Evolutionary conservation across 2,329 filamentous ascomycete genomes (phyloP), one percentile per base, ranked within the genome.

Genomic region (Fusarium sp.): DNA sequence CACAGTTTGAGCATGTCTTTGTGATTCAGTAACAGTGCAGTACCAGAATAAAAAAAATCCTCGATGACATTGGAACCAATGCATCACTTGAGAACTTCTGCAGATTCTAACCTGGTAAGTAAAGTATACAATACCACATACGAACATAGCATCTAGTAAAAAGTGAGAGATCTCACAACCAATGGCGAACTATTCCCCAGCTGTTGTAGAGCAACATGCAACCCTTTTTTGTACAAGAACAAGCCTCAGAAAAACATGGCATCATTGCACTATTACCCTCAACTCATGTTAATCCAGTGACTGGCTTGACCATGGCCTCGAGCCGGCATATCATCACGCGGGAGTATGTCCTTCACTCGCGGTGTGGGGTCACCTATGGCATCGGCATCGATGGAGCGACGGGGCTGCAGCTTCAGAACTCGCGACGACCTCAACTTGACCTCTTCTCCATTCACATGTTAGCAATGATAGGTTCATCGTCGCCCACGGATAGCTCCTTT

Each of bases 391-490:
- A 65, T 53, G 53, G 30, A 58, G 47, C 45, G 40, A 46, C 23
- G 47, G 51, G 43, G 40, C 39, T 56, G 71, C 56, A 59, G 62
- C 63, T 60, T 68, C 53, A 68, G 19, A 46, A 47, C 62, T 70
- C 51, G 50, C 53, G 48, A 53, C 48, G 58, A 59, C 54, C 58
- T 56, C 59, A 64, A 73, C 40, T 63, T 61, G 54, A 35, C 48
- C 71, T 63, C 63, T 74, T 70, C 50, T 65, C 37, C 50, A 63
- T 66, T 72, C 72, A 74, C 72, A 74, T 74, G 72, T 45, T 74
- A 49, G 50, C 33, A 74, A 74, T 73, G 72, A 74, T 74, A 74
- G 72, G 72, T 71, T 65, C 67, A 73, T 74, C 72, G 69, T 64
- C 45, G 69, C 54, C 64, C 62, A 70, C 40, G 60, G 63, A 32